Conservation (phyloP, 768 basidiomycete species). For the Podaxis sp. region DNA sequence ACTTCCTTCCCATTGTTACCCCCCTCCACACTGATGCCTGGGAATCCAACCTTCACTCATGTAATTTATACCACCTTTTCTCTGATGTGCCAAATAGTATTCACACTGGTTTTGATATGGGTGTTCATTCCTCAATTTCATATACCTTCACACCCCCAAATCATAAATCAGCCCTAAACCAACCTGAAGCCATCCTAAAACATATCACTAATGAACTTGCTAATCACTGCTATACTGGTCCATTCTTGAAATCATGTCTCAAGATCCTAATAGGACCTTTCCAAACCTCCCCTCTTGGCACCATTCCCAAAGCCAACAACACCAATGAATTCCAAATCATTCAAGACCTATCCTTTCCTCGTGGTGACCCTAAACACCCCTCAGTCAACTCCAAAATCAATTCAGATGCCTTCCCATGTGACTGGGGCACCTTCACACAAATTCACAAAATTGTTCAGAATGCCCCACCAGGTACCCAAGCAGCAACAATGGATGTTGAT, state of each 20-base stretch:
- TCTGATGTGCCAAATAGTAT: constrained; percentile 24
- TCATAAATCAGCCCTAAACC: constrained; percentile 20
- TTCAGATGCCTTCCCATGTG: constrained; percentile 27
- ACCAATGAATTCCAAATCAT: constrained; percentile 27
- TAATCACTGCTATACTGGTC: constrained; percentile 18
- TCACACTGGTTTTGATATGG: constrained; percentile 25
- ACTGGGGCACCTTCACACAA: constrained; percentile 23
- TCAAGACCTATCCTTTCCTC: constrained; percentile 32
- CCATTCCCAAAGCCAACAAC: constrained; percentile 34
- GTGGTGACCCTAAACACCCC: constrained; percentile 17
- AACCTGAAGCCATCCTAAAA: constrained; percentile 15
- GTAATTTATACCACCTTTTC: constrained; percentile 18
- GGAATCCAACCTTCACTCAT: constrained; percentile 13
- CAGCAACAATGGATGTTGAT: constrained; percentile 37
- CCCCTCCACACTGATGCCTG: constrained; percentile 24
- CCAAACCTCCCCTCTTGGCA: constrained; percentile 35
- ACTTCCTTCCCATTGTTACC: constrained; percentile 23
- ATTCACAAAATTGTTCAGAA: constrained; percentile 11
- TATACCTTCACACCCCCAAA: constrained; percentile 23
- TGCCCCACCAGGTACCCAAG: constrained; percentile 33
- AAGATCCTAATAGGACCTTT: constrained; percentile 41
- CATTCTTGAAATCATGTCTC: constrained; percentile 23
- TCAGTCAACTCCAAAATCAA: constrained; percentile 33
- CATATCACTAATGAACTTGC: constrained; percentile 21
- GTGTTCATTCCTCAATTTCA: constrained; percentile 7